Conservation (phyloP, 495 filamentous ascomycete genomes). For the Apiosordaria backusii region DNA sequence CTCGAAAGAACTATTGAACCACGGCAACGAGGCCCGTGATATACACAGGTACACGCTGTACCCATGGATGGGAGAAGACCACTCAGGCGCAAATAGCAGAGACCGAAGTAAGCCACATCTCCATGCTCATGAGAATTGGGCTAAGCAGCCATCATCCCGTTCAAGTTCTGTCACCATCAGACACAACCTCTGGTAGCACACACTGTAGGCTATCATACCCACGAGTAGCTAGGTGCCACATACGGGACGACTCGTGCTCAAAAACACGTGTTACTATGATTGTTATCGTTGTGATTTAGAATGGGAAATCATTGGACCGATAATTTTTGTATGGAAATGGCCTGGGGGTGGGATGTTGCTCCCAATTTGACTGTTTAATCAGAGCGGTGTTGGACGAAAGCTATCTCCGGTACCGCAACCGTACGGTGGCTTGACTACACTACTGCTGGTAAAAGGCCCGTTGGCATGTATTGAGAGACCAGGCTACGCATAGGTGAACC, state of each 20-base stretch:
- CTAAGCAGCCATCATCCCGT: no score
- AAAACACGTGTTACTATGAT: not conserved
- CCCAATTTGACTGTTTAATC: not conserved
- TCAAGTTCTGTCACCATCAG: no score
- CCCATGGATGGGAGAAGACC: no score
- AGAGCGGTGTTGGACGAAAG: not conserved
- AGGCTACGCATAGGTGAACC: no score
- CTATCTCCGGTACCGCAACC: not conserved
- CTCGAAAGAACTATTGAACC: no score
- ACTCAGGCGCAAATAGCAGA: no score
- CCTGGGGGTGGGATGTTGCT: not conserved
- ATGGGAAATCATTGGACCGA: not conserved
- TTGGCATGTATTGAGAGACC: no score
- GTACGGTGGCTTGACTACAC: not conserved
- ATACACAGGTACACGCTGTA: no score
- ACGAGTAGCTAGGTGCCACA: not conserved
- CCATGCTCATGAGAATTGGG: no score
- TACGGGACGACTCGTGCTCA: not conserved
- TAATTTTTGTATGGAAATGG: not conserved
- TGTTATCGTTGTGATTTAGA: not conserved
- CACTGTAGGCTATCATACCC: not conserved
- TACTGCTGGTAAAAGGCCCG: no score
- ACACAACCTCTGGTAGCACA: not conserved
- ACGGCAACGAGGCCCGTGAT: no score
- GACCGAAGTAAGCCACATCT: no score